phyloP scores from a whole-genome alignment of 148 eudicot species.

The Chenopodium album region DNA sequence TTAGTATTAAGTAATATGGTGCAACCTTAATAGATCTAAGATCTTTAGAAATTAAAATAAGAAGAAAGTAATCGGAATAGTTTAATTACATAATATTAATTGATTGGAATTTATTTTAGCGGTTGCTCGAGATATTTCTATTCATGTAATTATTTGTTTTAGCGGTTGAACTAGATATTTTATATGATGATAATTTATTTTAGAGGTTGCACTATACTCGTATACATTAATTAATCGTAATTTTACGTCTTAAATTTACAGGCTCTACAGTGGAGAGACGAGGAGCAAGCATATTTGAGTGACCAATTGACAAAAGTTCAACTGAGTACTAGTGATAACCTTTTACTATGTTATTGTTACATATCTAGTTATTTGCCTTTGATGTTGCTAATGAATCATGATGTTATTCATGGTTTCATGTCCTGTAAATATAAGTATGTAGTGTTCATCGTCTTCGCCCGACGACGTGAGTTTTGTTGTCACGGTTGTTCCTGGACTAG shows the following conservation, averaged over 20 bases:
- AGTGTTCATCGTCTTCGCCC: neutral
- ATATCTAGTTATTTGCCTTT: neutral
- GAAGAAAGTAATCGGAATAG: no score
- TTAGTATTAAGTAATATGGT: no score
- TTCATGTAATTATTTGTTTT: no score
- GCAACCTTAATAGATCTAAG: no score
- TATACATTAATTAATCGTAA: no score
- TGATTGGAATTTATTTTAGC: no score
- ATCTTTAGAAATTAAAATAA: no score
- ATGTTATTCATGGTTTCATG: neutral
- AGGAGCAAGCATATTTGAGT: constrained; percentile 46
- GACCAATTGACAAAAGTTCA: neutral
- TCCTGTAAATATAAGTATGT: constrained; percentile 18
- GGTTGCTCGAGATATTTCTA: no score
- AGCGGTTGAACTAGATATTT: neutral
- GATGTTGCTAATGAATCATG: neutral
- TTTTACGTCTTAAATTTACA: constrained; percentile 12
- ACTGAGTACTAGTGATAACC: neutral
- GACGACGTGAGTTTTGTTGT: constrained; percentile 12
- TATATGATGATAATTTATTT: no score
- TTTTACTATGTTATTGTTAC: neutral
- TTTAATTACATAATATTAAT: no score
- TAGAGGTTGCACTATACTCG: neutral
- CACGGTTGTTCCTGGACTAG: constrained; percentile 2
- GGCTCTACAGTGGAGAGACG: constrained; percentile 79